Base-by-base conservation (phyloP, 345 rosid genomes). In the Acer campestre region DNA sequence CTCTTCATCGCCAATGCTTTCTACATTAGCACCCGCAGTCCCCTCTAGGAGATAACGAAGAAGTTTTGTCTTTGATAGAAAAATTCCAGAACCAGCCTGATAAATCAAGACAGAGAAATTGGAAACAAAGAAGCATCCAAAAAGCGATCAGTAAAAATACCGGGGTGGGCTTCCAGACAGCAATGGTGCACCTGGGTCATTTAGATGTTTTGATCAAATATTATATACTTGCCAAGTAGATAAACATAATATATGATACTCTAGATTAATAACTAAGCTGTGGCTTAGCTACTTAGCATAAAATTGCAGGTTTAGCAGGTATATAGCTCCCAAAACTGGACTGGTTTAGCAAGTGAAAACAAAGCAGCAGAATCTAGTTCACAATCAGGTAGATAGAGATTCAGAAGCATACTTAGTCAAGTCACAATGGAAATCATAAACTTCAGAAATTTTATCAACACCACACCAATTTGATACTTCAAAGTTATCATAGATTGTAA, bases 31-130 rank as follows among this genome's bases (percentile, higher is more conserved):
- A 83, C 91, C 98, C 8, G 88, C 90, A 49, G 98, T 93, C 79
- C 97, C 99, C 79, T 95, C 96, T 75, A 93, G 82, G 66, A 93
- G 89, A 83, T 82, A 84, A 58, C n/a, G 81, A 46, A 93, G 88
- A 81, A 91, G 74, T 84, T 90, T 75, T 69, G 80, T 75, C 78
- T 78, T 89, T 66, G 94, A 89, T 64, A 90, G 78, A 68, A 80
- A 73, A 72, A 67, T 61, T 79, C 85, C 89, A 63, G 98, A 84
- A 83, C 76, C 83, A 75, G 88, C 96, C 99, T 95, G 81, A 71
- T 66, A 56, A 79, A 68, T 3, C 62, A 77, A 61, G 61, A 68
- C 27, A 69, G 22, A 40, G 51, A 68, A 67, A 53, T n/a, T 61
- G 58, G 62, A 71, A 75, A 53, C 35, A 12, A 56, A 74, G 27